A percentile compares a stretch with the other conserved stretches of the same genome.
Evolutionary conservation across 139 green algal genomes (phyloP).

Genomic region (Microglena sp.): DNA sequence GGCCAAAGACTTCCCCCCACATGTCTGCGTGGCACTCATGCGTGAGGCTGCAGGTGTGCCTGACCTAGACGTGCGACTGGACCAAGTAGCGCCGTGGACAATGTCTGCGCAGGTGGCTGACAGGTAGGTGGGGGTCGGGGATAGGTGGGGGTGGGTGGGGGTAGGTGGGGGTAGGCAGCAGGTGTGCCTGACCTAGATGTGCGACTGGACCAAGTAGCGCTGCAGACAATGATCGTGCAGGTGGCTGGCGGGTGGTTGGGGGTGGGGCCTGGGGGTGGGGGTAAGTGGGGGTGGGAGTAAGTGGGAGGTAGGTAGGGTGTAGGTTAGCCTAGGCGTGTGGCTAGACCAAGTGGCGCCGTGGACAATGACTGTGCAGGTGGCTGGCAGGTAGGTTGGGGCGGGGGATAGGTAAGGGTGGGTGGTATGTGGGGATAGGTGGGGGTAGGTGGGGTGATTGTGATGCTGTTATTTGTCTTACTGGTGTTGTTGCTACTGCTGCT

Average conservation of each 20-base stretch:
- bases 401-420: too few species aligned
- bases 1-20: constrained; percentile 51
- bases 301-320: too few species aligned
- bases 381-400: neutral
- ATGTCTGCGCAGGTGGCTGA: constrained; percentile 79
- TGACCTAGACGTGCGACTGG: constrained; percentile 23
- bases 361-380: constrained; percentile 6
- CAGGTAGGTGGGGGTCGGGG: too few species aligned
- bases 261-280: too few species aligned
- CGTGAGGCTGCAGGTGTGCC: constrained; percentile 23
- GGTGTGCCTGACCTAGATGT: constrained; percentile 18
- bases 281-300: too few species aligned
- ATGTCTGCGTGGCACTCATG: constrained; percentile 40
- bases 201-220: constrained; percentile 39
- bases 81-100: constrained; percentile 59
- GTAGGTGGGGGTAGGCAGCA: too few species aligned
- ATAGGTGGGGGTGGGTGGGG: too few species aligned
- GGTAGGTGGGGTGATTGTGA: too few species aligned
- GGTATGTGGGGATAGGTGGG: too few species aligned
- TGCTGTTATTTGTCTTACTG: too few species aligned
- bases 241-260: constrained; percentile 55
- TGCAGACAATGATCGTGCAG: constrained; percentile 79
- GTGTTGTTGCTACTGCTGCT: too few species aligned
- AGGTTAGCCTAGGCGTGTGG: neutral
- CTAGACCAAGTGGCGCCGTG: constrained; percentile 2